Evolutionary conservation across 2,329 filamentous ascomycete genomes (phyloP), one percentile per base, ranked within the genome.

Genomic region (Colletotrichum navitas): DNA sequence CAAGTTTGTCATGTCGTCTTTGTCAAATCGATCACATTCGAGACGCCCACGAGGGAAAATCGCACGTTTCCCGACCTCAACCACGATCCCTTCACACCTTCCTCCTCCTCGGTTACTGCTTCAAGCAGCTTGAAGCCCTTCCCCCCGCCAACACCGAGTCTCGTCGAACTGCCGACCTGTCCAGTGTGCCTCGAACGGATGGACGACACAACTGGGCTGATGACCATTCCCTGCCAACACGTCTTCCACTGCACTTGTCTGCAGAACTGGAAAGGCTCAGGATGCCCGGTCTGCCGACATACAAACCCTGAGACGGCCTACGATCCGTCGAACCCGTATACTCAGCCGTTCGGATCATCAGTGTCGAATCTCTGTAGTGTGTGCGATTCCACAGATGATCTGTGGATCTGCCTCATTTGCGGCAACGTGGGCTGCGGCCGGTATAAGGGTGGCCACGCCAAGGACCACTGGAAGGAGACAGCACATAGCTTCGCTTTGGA

Each of bases 231-330:
- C 39, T 99, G 96, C 79, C 95, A 98, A 78, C 96, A 99, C 77
- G 94, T 98, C 63, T 99, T 99, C 79, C 96, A 99, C 80, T 98
- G 96, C 79, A 95, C 92, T 1, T 99, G 96, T 81, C 86, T 99
- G 0, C 93, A 97, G 78, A 98, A 96, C 79, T 99, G 96, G 96
- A 94, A 93, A 78, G 95, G 95, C 5, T 93, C 91, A 34, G 95
- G 95, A 5, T 99, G 96, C 78, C 96, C 96, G 0, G 94, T 99
- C 8, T 99, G 96, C 78, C 90, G 96, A 43, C 97, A 97, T 77
- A 97, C 95, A 1, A 89, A 87, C 71, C 83, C 86, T 7, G 80
- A 83, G 6, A 77, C 78, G 11, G 76, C 75, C 7, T 82, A 83
- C 64, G 85, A 88, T 68, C 83, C 81, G 72, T 82, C 81, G 74